Base-by-base conservation (phyloP, 169 alveolate genomes). In the Besnoitia besnoiti region DNA sequence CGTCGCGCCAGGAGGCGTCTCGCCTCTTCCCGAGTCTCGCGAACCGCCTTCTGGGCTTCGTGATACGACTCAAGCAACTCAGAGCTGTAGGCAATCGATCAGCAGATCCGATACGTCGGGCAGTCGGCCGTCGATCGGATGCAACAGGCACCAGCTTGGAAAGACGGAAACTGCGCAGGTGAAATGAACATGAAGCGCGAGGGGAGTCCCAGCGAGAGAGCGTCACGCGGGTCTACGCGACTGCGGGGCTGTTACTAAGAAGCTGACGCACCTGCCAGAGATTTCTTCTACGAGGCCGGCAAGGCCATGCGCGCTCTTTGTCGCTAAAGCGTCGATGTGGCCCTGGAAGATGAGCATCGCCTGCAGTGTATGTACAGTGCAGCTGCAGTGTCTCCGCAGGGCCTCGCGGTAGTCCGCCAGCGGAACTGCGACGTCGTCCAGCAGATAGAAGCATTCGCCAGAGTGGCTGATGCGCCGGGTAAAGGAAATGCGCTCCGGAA, bases 331-430 rank as follows among this genome's bases (percentile, higher is more conserved):
- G 37, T 77, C 87, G 87, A 77, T 77, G 30, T 77, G 87, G 35
- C 87, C 87, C 59, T 77, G 87, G 35, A 77, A 77, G 33, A 77
- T 77, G 33, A 77, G 55, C 87, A 77, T 77, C 12, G 87, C 87
- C 87, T 77, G 87, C 50, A 77, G 59, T 40, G 87, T 77, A 42
- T 77, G 87, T 37, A 77, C 55, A 77, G 44, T 77, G 87, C 87
- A 77, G 87, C 87, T 39, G 33, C 87, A 77, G 61, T 77, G 61
- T 44, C 49, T 77, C 61, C 55, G 87, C 40, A 77, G 87, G 50
- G 61, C 49, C 39, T 37, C 61, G 59, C 87, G 87, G 59, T 77
- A 77, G 37, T 37, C 87, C 16, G 40, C 87, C 14, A 42, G 55
- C 49, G 87, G 59, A 55, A 77, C 87, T 3, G 55, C 40, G 33